phyloP scores from a whole-genome alignment of 352 stramenopile species.

The Phytophthora fragariae region DNA sequence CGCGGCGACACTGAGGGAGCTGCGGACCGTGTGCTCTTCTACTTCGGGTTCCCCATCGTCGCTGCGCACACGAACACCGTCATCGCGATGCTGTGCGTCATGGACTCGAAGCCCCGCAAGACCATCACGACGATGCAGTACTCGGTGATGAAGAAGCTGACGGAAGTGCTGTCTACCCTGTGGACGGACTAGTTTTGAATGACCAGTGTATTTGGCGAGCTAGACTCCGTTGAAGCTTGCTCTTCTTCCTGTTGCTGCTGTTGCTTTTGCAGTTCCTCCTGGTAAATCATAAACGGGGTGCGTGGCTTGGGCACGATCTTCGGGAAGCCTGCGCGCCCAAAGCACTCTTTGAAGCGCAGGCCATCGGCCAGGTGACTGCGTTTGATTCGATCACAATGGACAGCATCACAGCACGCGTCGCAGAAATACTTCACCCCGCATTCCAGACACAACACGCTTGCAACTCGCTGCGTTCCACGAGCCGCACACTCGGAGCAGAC shows the following conservation, averaged over 20 bases:
- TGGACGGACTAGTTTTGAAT: constrained; percentile 23
- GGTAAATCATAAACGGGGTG: constrained; percentile 39
- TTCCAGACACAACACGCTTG: constrained; percentile 47
- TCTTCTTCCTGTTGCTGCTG: constrained; percentile 17
- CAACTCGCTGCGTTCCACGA: constrained; percentile 10
- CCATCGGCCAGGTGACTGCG: constrained; percentile 42
- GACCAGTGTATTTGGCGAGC: constrained; percentile 21
- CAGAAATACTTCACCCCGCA: constrained; percentile 56
- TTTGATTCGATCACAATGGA: constrained; percentile 42
- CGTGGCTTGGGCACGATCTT: constrained; percentile 21
- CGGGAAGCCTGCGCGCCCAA: constrained; percentile 48
- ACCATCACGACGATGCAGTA: constrained; percentile 73
- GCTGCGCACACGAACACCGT: constrained; percentile 20
- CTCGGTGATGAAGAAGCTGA: constrained; percentile 53
- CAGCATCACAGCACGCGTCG: constrained; percentile 53
- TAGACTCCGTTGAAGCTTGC: constrained; percentile 9
- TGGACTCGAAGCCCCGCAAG: constrained; percentile 54
- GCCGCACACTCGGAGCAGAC: constrained; percentile 32
- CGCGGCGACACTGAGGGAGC: constrained; percentile 31
- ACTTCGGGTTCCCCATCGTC: constrained; percentile 55
- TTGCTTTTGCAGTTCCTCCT: constrained; percentile 25
- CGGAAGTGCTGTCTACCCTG: constrained; percentile 35
- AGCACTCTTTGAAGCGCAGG: constrained; percentile 48
- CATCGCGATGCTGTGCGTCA: constrained; percentile 55
- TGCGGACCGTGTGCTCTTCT: constrained; percentile 39